Base-by-base conservation (phyloP, 2,329 filamentous ascomycete genomes). In the Colletotrichum sp. region DNA sequence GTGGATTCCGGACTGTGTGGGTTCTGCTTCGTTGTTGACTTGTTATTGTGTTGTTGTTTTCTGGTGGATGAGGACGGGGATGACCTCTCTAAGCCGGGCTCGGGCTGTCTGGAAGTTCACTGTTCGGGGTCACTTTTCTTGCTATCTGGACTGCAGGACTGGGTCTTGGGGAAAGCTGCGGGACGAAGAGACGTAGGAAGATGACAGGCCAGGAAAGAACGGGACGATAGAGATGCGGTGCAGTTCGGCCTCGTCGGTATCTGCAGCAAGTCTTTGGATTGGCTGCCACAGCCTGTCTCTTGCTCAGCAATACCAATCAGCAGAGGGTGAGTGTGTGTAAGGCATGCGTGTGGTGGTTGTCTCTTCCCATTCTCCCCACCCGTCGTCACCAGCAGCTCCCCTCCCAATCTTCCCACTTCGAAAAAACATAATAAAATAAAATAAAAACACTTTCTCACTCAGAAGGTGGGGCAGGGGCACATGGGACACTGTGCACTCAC, bases 1-100 rank as follows among this genome's bases (percentile, higher is more conserved):
- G 66, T 68, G 66, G 66, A 39, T 68, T 68, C 52, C 32, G 66
- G 66, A 60, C 66, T 68, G 52, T 68, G 66, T 68, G 66, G 66
- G 30, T 55, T 67, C 48, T 67, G 48, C 65, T 55, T 56, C 65
- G 65, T 56, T 67, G 65, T 55, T 27, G 65, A 52, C 43, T 56
- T 67, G 65, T 36, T 52, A 22, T 56, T 28, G 28, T 61, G 58
- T 61, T 36, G 28, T 61, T 61, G 58, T 61, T 32, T 18, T 61
- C 18, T 32, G 58, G 30, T 61, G 58, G 10, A 61, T 28, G 27
- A 30, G 58, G 0, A 61, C 58, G 58, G 30, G 58, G 58, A 61
- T 61, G 58, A 13, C 43, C 43, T 61, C 30, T 61, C 28, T 61
- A 18, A 22, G 15, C 58, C 58, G n/a, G 10, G 34, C 34, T 16